Base-by-base conservation (phyloP, 2,329 filamentous ascomycete genomes). In the Huntiella omanensis region DNA sequence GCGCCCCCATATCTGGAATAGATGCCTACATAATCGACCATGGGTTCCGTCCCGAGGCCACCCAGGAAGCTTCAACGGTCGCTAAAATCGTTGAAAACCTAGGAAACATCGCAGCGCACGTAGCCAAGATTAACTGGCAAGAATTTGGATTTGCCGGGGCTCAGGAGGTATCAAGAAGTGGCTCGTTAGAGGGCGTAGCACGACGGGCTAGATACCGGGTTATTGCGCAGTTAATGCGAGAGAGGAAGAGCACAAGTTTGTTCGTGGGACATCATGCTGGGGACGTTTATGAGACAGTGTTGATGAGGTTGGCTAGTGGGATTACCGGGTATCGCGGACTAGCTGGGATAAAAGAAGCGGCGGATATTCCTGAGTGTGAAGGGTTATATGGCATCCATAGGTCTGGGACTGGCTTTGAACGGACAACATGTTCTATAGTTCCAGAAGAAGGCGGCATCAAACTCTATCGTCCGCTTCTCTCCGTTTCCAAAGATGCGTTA, bases 251-350 rank as follows among this genome's bases (percentile, higher is more conserved):
- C 3, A 62, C 60, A 4, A 72, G 73, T 15, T 59, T 96, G 1
- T 70, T 95, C 35, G 64, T 92, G 22, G 91, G 80, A 3, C 91
- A 98, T 57, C 91, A 98, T 58, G 67, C 72, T 51, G 87, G 95
- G 55, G 91, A 98, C 55, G 84, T 91, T 56, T 81, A 86, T 47
- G 91, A 98, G 63, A 95, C 87, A 0, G 69, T 92, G 3, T 62
- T 96, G 42, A 82, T 86, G 77, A 73, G 91, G 37, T 60, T 96
- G 33, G 61, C 79, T 6, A 66, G 67, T 3, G 77, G 79, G 0
- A 80, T 84, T 54, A 64, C 71, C 2, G 17, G 37, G 7, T 72
- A 73, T n/a, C 64, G 70, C n/a, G 86, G 83, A 0, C 64, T 94
- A 28, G 65, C 69, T 12, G 85, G 82, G 3, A 91, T 93, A 54